These are phyloP conservation scores for Daldinia bambusicola DNA, from an alignment of 495 filamentous ascomycete genomes.

Conservation along the genomic window DNA sequence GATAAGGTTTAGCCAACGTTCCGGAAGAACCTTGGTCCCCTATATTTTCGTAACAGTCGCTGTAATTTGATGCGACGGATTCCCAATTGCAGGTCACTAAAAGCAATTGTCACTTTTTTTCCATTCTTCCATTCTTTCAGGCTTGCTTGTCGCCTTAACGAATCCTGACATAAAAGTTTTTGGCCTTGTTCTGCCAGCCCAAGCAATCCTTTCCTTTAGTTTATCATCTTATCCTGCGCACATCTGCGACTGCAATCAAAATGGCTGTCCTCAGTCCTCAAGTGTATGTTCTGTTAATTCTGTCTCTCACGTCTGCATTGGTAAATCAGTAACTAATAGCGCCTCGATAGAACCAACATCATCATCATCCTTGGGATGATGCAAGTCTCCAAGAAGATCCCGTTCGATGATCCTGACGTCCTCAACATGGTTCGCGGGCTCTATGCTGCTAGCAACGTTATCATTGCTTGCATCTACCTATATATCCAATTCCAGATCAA, in stretches of 20 bases:
- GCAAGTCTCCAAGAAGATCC: conserved; percentile 95
- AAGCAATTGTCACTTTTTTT: background rate
- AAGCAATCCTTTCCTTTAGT: background rate
- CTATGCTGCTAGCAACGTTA: conserved; percentile 87
- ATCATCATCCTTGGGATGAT: conserved; percentile 96
- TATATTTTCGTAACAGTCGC: background rate
- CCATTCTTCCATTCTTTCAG: conserved; percentile 9
- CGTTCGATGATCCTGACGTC: conserved; percentile 90
- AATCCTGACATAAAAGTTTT: conserved; percentile 1
- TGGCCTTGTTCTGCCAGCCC: background rate
- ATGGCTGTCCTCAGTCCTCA: conserved; percentile 64
- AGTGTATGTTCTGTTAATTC: conserved; percentile 53
- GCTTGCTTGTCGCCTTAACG: background rate
- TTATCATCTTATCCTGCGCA: background rate
- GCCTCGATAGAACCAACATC: conserved; percentile 79
- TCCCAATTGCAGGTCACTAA: conserved; percentile 1
- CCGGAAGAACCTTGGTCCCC: conserved; percentile 17
- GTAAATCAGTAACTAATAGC: conserved; percentile 27
- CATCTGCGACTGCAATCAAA: conserved; percentile 41
- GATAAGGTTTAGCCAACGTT: background rate
- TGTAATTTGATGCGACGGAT: conserved; percentile 23
- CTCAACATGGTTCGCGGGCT: conserved; percentile 82
- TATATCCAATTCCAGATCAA: conserved; percentile 85
- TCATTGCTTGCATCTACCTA: conserved; percentile 85
- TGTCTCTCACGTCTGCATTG: conserved; percentile 9